A percentile compares a stretch with the other conserved stretches of the same genome.
Evolutionary conservation across 1,284 basidiomycete genomes (phyloP).

Genomic region (Puccinia triticina): DNA sequence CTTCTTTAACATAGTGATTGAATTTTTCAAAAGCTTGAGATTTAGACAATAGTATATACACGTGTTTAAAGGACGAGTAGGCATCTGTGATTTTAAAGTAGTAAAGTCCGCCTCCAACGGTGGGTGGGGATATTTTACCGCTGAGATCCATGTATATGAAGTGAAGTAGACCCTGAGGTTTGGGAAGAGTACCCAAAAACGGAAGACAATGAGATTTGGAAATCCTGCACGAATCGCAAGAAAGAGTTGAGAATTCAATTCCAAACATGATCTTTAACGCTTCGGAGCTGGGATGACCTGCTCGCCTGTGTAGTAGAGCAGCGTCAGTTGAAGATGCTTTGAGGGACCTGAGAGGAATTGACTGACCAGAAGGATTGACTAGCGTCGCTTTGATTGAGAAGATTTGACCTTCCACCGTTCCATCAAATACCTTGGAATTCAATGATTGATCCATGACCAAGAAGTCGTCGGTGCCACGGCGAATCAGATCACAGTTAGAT

Average conservation of each 20-base stretch:
- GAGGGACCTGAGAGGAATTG: neutral
- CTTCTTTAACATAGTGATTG: neutral
- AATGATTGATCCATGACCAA: neutral
- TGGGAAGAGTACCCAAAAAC: neutral
- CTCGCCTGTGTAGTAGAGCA: neutral
- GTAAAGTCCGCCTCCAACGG: no score
- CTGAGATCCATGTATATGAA: constrained; percentile 4
- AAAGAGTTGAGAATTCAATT: neutral
- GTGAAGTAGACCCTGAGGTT: neutral
- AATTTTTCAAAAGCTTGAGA: neutral
- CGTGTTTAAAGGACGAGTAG: no score
- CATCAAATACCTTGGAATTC: neutral
- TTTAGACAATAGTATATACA: neutral
- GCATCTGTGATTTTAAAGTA: no score
- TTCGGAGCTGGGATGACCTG: neutral
- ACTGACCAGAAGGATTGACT: neutral
- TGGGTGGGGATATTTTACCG: no score
- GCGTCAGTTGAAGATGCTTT: neutral
- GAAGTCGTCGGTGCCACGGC: neutral
- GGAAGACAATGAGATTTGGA: constrained; percentile 20
- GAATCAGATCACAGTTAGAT: neutral
- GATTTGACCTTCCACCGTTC: neutral
- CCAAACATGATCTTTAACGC: neutral
- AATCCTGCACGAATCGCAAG: neutral
- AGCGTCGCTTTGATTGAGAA: neutral